Evolutionary conservation across 768 basidiomycete species (phyloP), one percentile per base, ranked within the genome.

Genomic region (Leccinellum rugosiceps): DNA sequence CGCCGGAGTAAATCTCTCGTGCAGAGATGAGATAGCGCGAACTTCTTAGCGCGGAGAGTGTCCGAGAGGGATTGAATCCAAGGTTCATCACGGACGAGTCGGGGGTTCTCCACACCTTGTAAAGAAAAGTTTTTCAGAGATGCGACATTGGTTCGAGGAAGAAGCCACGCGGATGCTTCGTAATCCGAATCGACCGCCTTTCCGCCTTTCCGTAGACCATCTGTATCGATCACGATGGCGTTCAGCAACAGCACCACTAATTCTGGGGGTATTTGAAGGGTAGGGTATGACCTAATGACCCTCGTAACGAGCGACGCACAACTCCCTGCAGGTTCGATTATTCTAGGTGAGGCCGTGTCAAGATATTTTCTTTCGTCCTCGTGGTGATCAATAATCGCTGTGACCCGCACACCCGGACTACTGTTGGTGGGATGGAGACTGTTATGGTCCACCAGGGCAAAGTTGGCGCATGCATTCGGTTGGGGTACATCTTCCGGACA

Each of bases 381-480:
- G 66, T 98, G 94, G 67, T 99, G 96, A 70, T 99, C 97, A 26
- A 98, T 75, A 53, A 98, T 77, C 3, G 88, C 86, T 0, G 82
- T 77, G 10, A 98, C 92, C n/a, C 74, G 72, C 0, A 77, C 73
- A 34, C 70, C 66, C 0, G 77, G 72, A 3, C 58, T 38, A 2
- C 72, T 61, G 67, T 83, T 88, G 35, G 65, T 64, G 1, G 75
- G 64, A 26, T 71, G 73, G 21, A 97, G 79, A 7, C 77, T 77
- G 67, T 98, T 99, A 72, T 98, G 95, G 71, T 99, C 97, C 45
- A 98, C 93, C 17, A 99, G 79, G 0, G 85, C 90, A 65, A 92
- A 92, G 6, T 73, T 77, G 15, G 78, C 77, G 6, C 82, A 83
- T 5, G 46, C 26, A 28, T 60, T 59, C n/a, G 77, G 64, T 8